phyloP scores from a whole-genome alignment of 306 rosid species.

The Casuarina glauca region DNA sequence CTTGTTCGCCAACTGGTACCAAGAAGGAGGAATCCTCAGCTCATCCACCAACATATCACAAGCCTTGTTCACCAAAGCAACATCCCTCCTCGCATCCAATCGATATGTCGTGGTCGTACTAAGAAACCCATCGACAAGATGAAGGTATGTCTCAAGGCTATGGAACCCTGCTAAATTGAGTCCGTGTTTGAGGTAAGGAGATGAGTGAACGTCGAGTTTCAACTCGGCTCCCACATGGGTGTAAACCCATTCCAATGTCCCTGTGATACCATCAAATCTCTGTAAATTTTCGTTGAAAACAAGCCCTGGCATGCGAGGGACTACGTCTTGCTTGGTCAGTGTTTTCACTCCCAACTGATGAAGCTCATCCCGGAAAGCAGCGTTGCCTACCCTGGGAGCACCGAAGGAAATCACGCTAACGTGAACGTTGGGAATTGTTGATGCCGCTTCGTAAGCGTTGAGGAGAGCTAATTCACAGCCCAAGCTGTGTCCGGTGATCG shows the following conservation, averaged over 20 bases:
- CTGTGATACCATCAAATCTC: slow-evolving; percentile 39
- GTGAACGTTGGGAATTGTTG: slow-evolving; percentile 32
- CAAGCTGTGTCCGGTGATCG: slow-evolving; percentile 73
- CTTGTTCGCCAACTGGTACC: slow-evolving; percentile 66
- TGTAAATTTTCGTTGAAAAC: slow-evolving; percentile 50
- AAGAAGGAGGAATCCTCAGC: slow-evolving; percentile 56
- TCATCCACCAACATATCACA: slow-evolving; percentile 62
- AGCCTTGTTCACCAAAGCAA: slow-evolving; percentile 66
- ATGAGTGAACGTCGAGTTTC: slow-evolving; percentile 47
- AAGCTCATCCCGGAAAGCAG: slow-evolving; percentile 54
- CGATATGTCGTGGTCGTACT: slow-evolving; percentile 32
- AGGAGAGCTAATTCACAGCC: slow-evolving; percentile 71
- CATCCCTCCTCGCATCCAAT: slow-evolving; percentile 54
- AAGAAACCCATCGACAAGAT: slow-evolving; percentile 63
- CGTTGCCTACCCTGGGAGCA: slow-evolving; percentile 72
- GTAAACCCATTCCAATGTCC: slow-evolving; percentile 57
- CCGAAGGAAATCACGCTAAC: slow-evolving; percentile 66
- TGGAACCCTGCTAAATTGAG: slow-evolving; percentile 52
- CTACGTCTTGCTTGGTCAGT: slow-evolving; percentile 54
- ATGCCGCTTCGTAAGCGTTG: slow-evolving; percentile 57
- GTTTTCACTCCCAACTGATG: slow-evolving; percentile 48
- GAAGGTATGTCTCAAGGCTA: slow-evolving; percentile 65
- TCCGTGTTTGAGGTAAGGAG: slow-evolving; percentile 55
- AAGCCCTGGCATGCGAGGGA: slow-evolving; percentile 57
- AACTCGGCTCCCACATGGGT: slow-evolving; percentile 55